These are phyloP conservation scores for Rhizopus sp. DNA, from an alignment of 371 early-diverging fungal genomes.

Conservation along the genomic window DNA sequence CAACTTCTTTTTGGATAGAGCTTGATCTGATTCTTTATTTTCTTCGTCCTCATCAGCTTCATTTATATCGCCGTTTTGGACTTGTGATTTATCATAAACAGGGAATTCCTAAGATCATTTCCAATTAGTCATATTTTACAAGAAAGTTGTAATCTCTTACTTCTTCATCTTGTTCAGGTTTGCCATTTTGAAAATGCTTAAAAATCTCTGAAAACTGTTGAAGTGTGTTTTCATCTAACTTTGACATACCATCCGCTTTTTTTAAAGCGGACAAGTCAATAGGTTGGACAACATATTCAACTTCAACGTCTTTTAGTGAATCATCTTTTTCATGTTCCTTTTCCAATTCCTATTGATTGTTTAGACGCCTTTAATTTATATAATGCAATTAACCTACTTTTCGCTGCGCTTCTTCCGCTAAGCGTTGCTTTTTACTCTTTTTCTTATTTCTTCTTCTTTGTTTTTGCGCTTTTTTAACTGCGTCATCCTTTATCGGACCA, in stretches of 20 bases:
- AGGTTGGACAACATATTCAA: conserved; percentile 49
- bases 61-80: conserved; percentile 45
- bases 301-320: conserved; percentile 42
- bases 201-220: conserved; percentile 47
- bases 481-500: conserved; percentile 9
- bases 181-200: conserved; percentile 42
- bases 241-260: conserved; percentile 32
- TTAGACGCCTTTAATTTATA: conserved; percentile 1
- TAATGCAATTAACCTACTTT: conserved; percentile 20
- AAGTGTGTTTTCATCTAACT: conserved; percentile 37
- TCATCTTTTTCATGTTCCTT: conserved; percentile 21
- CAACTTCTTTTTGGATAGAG: conserved; percentile 45
- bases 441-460: conserved; percentile 29
- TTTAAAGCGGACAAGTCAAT: conserved; percentile 38
- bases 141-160: conserved; percentile 13
- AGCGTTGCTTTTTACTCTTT: conserved; percentile 37
- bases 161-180: conserved; percentile 35
- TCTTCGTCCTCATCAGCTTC: conserved; percentile 27
- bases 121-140: not conserved
- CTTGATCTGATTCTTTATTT: conserved; percentile 50
- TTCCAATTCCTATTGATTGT: conserved; percentile 25
- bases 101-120: conserved; percentile 28
- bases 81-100: conserved; percentile 47
- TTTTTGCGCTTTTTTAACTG: conserved; percentile 19
- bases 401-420: conserved; percentile 46